Conservation (phyloP, 2,329 filamentous ascomycete species). For the Arthrocladium fulminans region DNA sequence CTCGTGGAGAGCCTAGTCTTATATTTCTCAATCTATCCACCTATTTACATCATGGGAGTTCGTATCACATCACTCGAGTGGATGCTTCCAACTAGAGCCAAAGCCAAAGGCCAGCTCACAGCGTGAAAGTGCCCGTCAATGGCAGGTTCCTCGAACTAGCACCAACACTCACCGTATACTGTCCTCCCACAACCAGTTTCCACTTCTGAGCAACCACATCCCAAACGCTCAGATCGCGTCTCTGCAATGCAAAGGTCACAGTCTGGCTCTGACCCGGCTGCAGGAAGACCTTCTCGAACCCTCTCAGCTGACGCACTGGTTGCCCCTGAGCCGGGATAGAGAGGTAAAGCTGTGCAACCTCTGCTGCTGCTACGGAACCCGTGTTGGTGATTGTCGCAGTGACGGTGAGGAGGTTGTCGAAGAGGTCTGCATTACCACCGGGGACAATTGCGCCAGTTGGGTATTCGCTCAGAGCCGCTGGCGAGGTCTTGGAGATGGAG, state of each 20-base stretch:
- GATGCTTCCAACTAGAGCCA: too few relatives aligned
- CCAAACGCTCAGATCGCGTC: slow-evolving; percentile 32
- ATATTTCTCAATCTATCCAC: too few relatives aligned
- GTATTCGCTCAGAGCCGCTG: slow-evolving; percentile 40
- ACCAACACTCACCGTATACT: slow-evolving; percentile 19
- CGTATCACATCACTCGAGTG: too few relatives aligned
- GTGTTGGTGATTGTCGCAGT: slow-evolving; percentile 47
- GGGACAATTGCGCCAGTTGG: slow-evolving; percentile 45
- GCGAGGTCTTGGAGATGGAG: slow-evolving; percentile 35
- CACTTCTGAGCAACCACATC: slow-evolving; percentile 29
- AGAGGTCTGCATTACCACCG: slow-evolving; percentile 50
- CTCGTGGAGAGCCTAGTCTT: too few relatives aligned
- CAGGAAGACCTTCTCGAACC: slow-evolving; percentile 45
- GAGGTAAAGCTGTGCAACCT: slow-evolving; percentile 51
- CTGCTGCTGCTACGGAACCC: slow-evolving; percentile 39
- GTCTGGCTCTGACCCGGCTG: slow-evolving; percentile 32
- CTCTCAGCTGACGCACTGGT: slow-evolving; percentile 37
- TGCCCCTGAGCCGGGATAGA: slow-evolving; percentile 31
- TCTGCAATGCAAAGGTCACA: slow-evolving; percentile 38
- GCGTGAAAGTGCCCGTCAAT: slow-evolving; percentile 9
- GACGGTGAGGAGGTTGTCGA: slow-evolving; percentile 48
- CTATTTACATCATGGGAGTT: too few relatives aligned
- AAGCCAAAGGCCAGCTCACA: not conserved
- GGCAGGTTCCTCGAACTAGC: slow-evolving; percentile 20
- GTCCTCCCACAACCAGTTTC: slow-evolving; percentile 24